Percentiles rank a stretch among this genome's conserved stretches.
These are phyloP conservation scores for Trichoderma gamsii DNA, from an alignment of 495 filamentous ascomycete species.

Conservation along the genomic window DNA sequence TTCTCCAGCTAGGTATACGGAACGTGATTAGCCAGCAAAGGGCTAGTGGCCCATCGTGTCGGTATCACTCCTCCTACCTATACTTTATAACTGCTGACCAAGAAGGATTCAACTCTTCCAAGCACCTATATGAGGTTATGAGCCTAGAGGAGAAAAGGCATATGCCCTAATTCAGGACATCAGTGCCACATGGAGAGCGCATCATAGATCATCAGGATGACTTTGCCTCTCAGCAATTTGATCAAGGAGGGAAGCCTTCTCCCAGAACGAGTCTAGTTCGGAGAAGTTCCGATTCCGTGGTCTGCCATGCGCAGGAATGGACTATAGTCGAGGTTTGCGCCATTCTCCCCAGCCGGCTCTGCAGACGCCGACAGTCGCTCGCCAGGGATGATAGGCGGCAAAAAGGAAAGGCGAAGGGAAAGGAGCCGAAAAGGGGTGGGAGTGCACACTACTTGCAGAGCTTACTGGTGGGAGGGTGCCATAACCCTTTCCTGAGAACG, in stretches of 20 bases:
- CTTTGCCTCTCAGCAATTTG: too few species aligned
- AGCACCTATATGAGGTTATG: not conserved
- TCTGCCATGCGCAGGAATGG: not conserved
- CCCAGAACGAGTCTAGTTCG: not conserved
- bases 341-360: not conserved
- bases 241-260: not conserved
- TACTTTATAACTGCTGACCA: not conserved
- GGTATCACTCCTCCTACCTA: not conserved
- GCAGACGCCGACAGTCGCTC: not conserved
- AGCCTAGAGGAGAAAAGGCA: not conserved
- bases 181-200: not conserved
- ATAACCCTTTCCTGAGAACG: not conserved
- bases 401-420: not conserved
- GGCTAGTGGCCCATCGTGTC: not conserved
- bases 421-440: not conserved
- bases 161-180: not conserved
- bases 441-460: not conserved
- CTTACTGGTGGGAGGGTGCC: not conserved
- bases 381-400: not conserved
- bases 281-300: conserved; percentile 11
- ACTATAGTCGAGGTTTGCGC: not conserved
- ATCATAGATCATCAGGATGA: too few species aligned
- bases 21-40: not conserved
- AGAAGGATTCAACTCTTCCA: not conserved
- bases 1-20: too few species aligned